Conservation (phyloP, 306 rosid genomes). For the Cucurbita argyrosperma region DNA sequence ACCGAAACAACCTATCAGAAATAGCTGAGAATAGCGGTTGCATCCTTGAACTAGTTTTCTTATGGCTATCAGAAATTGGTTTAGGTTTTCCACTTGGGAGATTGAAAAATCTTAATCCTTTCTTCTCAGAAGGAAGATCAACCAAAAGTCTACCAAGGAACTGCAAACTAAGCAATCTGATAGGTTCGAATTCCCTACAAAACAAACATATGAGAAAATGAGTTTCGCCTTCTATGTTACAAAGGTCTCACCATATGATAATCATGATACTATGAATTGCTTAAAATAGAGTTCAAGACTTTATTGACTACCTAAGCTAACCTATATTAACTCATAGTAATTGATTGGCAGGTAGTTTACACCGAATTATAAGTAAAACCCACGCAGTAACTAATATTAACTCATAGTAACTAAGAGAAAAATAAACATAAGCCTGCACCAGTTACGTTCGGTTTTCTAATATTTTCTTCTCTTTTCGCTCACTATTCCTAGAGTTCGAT, state of each 20-base stretch:
- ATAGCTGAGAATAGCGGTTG: slow-evolving; percentile 71
- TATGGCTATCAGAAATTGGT: slow-evolving; percentile 42
- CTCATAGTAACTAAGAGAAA: no score
- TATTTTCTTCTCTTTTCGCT: no score
- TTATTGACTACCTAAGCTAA: no score
- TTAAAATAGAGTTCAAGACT: no score
- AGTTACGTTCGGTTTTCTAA: no score
- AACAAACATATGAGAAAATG: slow-evolving; percentile 8
- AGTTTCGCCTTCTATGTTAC: background rate
- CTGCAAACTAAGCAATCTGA: slow-evolving; percentile 85
- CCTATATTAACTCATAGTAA: no score
- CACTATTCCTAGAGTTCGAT: background rate
- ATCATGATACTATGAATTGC: no score
- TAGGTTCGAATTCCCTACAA: slow-evolving; percentile 68
- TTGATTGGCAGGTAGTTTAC: no score
- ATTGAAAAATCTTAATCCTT: slow-evolving; percentile 80
- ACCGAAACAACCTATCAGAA: slow-evolving; percentile 77
- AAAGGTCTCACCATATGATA: background rate
- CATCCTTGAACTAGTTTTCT: slow-evolving; percentile 39
- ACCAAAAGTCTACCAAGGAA: slow-evolving; percentile 90
- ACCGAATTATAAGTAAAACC: no score
- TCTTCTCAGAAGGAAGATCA: slow-evolving; percentile 81
- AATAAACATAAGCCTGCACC: no score
- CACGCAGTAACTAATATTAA: no score
- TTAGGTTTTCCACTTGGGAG: slow-evolving; percentile 59